Evolutionary conservation across 148 eudicot species (phyloP).

Genomic region (Talinum fruticosum): DNA sequence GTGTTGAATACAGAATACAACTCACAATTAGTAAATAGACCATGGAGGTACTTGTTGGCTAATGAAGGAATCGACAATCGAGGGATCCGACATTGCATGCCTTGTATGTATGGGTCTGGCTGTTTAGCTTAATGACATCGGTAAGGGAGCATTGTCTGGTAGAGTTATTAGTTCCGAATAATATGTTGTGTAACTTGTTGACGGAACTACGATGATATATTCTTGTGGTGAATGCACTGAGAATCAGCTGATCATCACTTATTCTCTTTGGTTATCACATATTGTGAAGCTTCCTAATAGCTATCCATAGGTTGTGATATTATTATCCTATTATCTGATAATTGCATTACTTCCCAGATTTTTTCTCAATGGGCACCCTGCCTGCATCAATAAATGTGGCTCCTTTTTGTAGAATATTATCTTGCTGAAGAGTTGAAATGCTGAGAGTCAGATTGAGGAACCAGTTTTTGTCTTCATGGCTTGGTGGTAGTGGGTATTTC

Average conservation of each 20-base stretch:
- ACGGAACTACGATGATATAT: background rate
- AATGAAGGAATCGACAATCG: background rate
- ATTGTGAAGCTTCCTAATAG: background rate
- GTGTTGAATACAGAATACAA: background rate
- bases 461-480: slow-evolving; percentile 25
- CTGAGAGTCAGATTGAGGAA: slow-evolving; percentile 26
- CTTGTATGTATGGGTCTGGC: background rate
- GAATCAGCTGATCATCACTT: background rate
- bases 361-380: no score
- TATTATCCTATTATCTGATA: background rate
- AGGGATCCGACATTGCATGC: background rate
- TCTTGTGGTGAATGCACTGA: background rate
- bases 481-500: slow-evolving; percentile 13
- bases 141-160: background rate
- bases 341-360: background rate
- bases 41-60: background rate
- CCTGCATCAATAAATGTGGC: background rate
- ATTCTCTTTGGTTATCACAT: background rate
- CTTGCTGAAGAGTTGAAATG: slow-evolving; percentile 26
- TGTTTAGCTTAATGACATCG: no score
- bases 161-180: background rate
- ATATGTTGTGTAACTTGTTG: background rate
- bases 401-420: background rate
- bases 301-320: background rate
- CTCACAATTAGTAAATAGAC: background rate